phyloP scores from a whole-genome alignment of 2,329 filamentous ascomycete species.

The Pseudodiploospora longispora region DNA sequence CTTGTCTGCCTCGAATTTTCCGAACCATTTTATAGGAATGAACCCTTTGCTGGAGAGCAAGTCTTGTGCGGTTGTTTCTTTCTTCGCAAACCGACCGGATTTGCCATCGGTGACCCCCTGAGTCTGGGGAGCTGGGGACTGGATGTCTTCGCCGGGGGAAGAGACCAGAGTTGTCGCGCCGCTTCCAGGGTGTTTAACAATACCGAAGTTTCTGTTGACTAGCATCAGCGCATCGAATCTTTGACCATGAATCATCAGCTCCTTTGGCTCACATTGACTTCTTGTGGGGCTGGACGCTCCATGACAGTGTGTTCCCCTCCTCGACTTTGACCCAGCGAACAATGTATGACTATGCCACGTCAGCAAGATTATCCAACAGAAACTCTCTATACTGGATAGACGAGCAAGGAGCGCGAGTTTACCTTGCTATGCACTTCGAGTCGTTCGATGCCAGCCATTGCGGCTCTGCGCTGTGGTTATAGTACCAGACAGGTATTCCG shows the following conservation, averaged over 20 bases:
- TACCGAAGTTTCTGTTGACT: conserved; percentile 70
- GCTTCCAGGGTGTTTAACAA: conserved; percentile 91
- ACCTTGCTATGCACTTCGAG: conserved; percentile 97
- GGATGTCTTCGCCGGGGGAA: conserved; percentile 34
- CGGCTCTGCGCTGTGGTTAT: not conserved
- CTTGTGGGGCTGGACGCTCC: conserved; percentile 96
- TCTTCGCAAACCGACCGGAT: conserved; percentile 41
- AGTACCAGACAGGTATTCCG: too few relatives aligned
- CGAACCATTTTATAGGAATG: conserved; percentile 72
- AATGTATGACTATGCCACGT: conserved; percentile 76
- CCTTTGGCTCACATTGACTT: conserved; percentile 65
- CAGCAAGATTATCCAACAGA: conserved; percentile 13
- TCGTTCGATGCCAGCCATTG: conserved; percentile 92
- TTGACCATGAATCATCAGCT: too few relatives aligned
- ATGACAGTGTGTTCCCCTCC: conserved; percentile 85
- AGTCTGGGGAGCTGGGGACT: conserved; percentile 39
- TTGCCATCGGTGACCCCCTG: conserved; percentile 36
- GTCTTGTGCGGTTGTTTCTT: conserved; percentile 54
- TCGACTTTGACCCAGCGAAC: conserved; percentile 94
- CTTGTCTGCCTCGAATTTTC: conserved; percentile 94
- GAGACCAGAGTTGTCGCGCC: conserved; percentile 42
- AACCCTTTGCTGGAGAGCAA: conserved; percentile 60
- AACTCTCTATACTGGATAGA: not conserved
- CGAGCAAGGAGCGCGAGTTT: conserved; percentile 16
- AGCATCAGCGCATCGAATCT: too few relatives aligned